Percentiles rank a stretch among this genome's conserved stretches.
phyloP scores from a whole-genome alignment of 2,329 filamentous ascomycete genomes.

The Orbilia brochopaga region DNA sequence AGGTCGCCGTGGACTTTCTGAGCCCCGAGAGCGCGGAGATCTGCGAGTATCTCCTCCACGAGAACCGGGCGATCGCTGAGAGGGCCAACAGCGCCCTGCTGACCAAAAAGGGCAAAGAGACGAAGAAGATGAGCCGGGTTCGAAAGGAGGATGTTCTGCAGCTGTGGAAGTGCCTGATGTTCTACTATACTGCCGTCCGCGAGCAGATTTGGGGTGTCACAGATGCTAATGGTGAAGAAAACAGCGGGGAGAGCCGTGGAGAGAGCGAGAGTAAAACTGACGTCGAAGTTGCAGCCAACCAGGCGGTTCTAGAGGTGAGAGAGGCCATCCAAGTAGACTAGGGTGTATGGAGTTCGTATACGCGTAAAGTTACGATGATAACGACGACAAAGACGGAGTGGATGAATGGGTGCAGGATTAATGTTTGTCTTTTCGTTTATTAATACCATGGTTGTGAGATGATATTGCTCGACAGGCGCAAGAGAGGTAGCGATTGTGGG shows the following conservation, averaged over 20 bases:
- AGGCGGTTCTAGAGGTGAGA: background rate
- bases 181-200: slow-evolving; percentile 41
- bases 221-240: background rate
- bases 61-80: slow-evolving; percentile 50
- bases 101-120: slow-evolving; percentile 32
- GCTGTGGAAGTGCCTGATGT: slow-evolving; percentile 54
- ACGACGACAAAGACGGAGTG: no score
- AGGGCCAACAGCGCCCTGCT: slow-evolving; percentile 36
- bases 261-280: background rate
- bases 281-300: background rate
- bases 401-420: no score
- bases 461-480: no score
- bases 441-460: no score
- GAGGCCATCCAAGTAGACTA: background rate
- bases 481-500: no score
- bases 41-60: slow-evolving; percentile 52
- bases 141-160: slow-evolving; percentile 55
- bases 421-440: no score
- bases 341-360: background rate
- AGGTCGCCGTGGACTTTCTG: slow-evolving; percentile 56
- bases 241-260: background rate
- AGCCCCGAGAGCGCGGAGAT: slow-evolving; percentile 53
- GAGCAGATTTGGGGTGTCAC: slow-evolving; percentile 17
- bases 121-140: slow-evolving; percentile 34
- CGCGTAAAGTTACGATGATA: no score